phyloP scores from a whole-genome alignment of 140 eudicot species.

The Ambrosia hybrid region DNA sequence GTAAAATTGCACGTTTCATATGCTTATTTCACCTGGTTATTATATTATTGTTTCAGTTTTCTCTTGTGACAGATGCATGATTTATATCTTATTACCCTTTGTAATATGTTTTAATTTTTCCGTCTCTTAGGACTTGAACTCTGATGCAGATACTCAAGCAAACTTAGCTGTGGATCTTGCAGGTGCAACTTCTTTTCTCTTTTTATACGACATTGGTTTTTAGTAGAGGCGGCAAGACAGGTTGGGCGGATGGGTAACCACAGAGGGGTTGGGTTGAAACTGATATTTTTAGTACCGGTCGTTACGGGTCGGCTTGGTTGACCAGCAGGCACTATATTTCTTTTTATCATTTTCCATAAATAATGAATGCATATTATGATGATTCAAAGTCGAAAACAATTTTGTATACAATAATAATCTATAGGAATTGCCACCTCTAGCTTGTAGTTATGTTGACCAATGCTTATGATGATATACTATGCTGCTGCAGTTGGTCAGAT shows the following conservation, averaged over 20 bases:
- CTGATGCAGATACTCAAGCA: constrained; percentile 96
- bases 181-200: constrained; percentile 38
- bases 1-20: constrained; percentile 35
- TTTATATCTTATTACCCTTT: background rate
- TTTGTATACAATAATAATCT: background rate
- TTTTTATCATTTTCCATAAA: too few species aligned
- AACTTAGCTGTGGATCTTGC: constrained; percentile 84
- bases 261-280: background rate
- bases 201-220: background rate
- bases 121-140: constrained; percentile 58
- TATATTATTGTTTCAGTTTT: background rate
- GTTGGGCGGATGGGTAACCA: too few species aligned
- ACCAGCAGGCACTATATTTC: background rate
- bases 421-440: background rate
- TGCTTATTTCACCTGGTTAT: background rate
- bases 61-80: too few species aligned
- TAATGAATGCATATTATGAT: too few species aligned
- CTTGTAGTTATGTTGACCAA: background rate
- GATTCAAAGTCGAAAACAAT: background rate
- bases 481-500: constrained; percentile 40
- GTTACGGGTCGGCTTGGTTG: background rate
- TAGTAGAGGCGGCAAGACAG: background rate
- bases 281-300: background rate
- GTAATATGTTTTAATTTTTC: background rate
- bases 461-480: background rate